Evolutionary conservation across 495 filamentous ascomycete genomes (phyloP), one percentile per base, ranked within the genome.

Genomic region (Podospora comata): DNA sequence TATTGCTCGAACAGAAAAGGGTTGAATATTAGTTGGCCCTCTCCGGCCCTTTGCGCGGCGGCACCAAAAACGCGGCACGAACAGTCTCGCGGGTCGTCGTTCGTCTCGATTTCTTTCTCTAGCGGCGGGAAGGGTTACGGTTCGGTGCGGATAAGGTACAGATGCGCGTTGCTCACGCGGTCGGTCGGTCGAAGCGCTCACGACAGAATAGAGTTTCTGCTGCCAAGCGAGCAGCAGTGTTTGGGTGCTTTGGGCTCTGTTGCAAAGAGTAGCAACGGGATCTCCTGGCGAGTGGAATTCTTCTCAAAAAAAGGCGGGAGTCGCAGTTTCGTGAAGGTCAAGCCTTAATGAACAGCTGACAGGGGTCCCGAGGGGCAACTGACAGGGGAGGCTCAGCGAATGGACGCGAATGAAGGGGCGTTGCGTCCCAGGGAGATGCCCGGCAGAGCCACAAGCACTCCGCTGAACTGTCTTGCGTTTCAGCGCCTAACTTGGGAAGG

Each of bases 401-500:
- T 11, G 30, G 34, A 63, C 30, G 56, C 66, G 69, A 74, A 74
- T 77, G 73, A 76, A 76, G 76, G 73, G 73, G 73, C 69, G 67
- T 64, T 71, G 71, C 65, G 54, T 60, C 54, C 68, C 69, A 65
- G 74, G 73, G 67, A 69, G 59, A 64, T 68, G 66, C 68, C 70
- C 62, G 71, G 70, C 68, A 71, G 70, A 67, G 56, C 39, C 39
- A 48, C 39, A 48, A 48, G 39, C 30, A 48, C 39, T 48, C 9
- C 39, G 13, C 39, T 48, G 44, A 58, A 26, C 18, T 23, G 55
- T 15, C 26, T 72, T 66, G 20, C 74, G 71, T 75, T 74, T 76
- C 72, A 78, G 74, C 28, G 70, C 67, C 66, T 59, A 62, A 70
- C 60, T 39, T 28, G 68, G 66, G 67, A 55, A 68, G 66, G 61